Percentiles rank a stretch among this genome's conserved stretches.
Evolutionary conservation across 164 flowering plant genomes (phyloP).

Genomic region (Akebia trifoliata): DNA sequence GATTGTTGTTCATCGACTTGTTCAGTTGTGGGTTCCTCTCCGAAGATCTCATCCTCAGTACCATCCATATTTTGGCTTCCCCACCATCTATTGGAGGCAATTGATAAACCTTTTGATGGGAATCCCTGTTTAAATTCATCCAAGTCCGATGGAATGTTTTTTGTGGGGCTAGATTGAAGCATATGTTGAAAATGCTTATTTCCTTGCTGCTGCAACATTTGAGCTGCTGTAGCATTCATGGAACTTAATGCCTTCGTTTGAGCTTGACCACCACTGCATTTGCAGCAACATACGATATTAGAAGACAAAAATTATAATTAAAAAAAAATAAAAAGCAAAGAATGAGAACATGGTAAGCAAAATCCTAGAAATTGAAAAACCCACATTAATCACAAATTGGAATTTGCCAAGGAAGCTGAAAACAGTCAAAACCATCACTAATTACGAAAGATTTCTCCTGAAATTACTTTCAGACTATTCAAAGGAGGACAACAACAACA

Average conservation of each 20-base stretch:
- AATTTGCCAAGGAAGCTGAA: too few relatives aligned
- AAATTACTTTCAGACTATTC: too few relatives aligned
- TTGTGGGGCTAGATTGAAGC: conserved; percentile 18
- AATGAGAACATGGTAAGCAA: too few relatives aligned
- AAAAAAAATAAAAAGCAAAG: background rate
- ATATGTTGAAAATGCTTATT: conserved; percentile 19
- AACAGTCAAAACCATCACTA: too few relatives aligned
- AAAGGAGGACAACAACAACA: too few relatives aligned
- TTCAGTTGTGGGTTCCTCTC: conserved; percentile 16
- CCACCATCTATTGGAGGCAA: conserved; percentile 58
- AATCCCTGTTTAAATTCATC: conserved; percentile 78
- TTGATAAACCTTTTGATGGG: conserved; percentile 60
- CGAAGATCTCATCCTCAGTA: conserved; percentile 7
- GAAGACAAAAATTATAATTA: background rate
- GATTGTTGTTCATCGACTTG: conserved; percentile 19
- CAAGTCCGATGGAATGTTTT: conserved; percentile 19
- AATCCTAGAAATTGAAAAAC: too few relatives aligned
- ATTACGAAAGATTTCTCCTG: too few relatives aligned
- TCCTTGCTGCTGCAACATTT: conserved; percentile 32
- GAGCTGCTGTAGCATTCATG: conserved; percentile 6
- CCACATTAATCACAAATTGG: too few relatives aligned
- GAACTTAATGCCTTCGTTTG: conserved; percentile 18
- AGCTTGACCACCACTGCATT: conserved; percentile 22
- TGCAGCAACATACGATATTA: background rate
- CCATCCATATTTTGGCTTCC: conserved; percentile 29